phyloP scores from a whole-genome alignment of 106 monocot genomes.

The Amphibolis antarctica region DNA sequence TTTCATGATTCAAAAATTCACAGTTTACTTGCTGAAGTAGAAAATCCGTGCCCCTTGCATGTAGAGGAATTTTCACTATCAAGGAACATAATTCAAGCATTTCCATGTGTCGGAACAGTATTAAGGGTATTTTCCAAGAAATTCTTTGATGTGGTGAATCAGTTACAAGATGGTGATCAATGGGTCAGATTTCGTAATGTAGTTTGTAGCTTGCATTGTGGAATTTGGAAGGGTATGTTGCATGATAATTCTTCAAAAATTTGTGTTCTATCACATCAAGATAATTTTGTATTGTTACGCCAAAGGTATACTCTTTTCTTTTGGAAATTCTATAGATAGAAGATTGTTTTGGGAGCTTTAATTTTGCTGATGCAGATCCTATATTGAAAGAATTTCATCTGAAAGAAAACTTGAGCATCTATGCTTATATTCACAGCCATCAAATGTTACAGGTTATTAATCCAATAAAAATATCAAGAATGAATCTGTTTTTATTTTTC shows the following conservation, averaged over 20 bases:
- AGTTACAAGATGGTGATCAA: conserved; percentile 13
- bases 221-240: conserved; percentile 57
- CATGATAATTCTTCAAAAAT: conserved; percentile 33
- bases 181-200: conserved; percentile 66
- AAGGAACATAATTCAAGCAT: conserved; percentile 25
- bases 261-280: conserved; percentile 39
- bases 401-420: conserved; percentile 1
- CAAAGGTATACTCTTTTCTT: conserved; percentile 31
- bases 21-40: conserved; percentile 38
- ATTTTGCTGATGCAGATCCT: conserved; percentile 22
- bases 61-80: conserved; percentile 34
- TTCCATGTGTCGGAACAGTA: conserved; percentile 54
- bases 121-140: conserved; percentile 28
- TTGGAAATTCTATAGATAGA: neutral
- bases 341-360: neutral
- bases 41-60: conserved; percentile 23
- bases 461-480: too few species aligned
- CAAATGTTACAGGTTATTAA: conserved; percentile 38
- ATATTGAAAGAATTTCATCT: conserved; percentile 20
- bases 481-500: too few species aligned
- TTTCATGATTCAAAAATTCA: conserved; percentile 16
- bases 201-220: conserved; percentile 35
- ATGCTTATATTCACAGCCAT: conserved; percentile 40
- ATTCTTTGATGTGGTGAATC: conserved; percentile 22
- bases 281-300: conserved; percentile 28